Conservation (phyloP, 2,329 filamentous ascomycete species). For the Verticillium longisporum region DNA sequence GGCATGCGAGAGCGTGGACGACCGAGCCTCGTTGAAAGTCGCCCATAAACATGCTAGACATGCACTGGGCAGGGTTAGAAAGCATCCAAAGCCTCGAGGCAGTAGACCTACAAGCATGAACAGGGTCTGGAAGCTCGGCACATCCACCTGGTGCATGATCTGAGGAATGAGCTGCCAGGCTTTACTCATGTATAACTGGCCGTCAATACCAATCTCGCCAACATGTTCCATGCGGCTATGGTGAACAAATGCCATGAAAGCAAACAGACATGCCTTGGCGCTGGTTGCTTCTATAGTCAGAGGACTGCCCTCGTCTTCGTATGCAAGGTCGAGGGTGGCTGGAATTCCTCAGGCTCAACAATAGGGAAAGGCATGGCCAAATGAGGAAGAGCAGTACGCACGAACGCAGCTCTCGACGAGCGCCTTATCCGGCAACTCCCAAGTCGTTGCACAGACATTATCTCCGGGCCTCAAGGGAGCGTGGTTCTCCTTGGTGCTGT, state of each 20-base stretch:
- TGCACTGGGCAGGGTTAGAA: constrained; percentile 17
- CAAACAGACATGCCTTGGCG: constrained; percentile 39
- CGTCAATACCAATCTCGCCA: constrained; percentile 21
- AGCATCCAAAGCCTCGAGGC: neutral
- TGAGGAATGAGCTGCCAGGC: constrained; percentile 34
- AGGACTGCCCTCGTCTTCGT: constrained; percentile 18
- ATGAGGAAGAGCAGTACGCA: constrained; percentile 20
- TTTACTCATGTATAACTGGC: constrained; percentile 30
- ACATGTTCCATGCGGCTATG: constrained; percentile 12
- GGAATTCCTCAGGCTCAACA: constrained; percentile 38
- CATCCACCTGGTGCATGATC: constrained; percentile 32
- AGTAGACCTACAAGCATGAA: constrained; percentile 38
- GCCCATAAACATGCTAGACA: constrained; percentile 37
- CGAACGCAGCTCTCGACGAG: constrained; percentile 20
- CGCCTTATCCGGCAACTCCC: constrained; percentile 26
- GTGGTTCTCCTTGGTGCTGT: neutral
- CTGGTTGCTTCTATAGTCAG: constrained; percentile 19
- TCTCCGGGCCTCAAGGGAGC: too few relatives aligned
- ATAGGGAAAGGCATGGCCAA: constrained; percentile 41
- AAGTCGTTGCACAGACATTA: neutral
- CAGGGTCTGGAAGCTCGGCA: constrained; percentile 36
- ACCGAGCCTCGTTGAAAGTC: constrained; percentile 37
- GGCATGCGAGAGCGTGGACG: constrained; percentile 35
- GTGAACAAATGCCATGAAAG: constrained; percentile 35
- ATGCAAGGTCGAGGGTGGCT: constrained; percentile 37